phyloP scores from a whole-genome alignment of 2,329 filamentous ascomycete genomes.

The Neonectria ditissima region DNA sequence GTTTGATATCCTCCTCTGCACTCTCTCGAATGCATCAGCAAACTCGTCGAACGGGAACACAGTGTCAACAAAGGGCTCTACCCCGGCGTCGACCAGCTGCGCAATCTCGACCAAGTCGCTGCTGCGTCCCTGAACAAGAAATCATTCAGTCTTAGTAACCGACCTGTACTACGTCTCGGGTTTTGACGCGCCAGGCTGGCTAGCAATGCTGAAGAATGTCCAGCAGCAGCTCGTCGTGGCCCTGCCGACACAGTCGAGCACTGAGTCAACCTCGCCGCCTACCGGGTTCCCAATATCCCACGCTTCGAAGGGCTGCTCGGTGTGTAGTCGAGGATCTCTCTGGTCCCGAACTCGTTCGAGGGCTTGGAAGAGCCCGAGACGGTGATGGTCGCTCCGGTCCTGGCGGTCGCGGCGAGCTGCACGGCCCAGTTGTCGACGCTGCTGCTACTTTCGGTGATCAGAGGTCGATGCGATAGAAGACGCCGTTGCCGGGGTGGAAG shows the following conservation, averaged over 20 bases:
- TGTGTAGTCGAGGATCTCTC: slow-evolving; percentile 54
- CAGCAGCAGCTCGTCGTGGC: slow-evolving; percentile 48
- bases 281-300: slow-evolving; percentile 48
- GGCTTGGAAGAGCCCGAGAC: slow-evolving; percentile 47
- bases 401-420: no score
- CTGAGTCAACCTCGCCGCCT: slow-evolving; percentile 47
- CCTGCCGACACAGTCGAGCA: slow-evolving; percentile 54
- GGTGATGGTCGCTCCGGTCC: slow-evolving; percentile 50
- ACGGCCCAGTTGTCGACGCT: no score
- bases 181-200: slow-evolving; percentile 45
- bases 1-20: slow-evolving; percentile 50
- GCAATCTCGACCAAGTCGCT: slow-evolving; percentile 51
- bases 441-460: no score
- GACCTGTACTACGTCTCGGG: slow-evolving; percentile 47
- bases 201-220: slow-evolving; percentile 51
- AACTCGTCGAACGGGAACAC: slow-evolving; percentile 54
- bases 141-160: slow-evolving; percentile 49
- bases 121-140: slow-evolving; percentile 53
- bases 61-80: slow-evolving; percentile 53
- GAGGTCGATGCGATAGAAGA: slow-evolving; percentile 51
- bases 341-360: slow-evolving; percentile 50
- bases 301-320: slow-evolving; percentile 41
- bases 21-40: slow-evolving; percentile 52
- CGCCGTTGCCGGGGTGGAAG: slow-evolving; percentile 52
- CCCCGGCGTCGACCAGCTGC: slow-evolving; percentile 48